phyloP scores from a whole-genome alignment of 2,329 filamentous ascomycete species.

The Alternaria infectoria region DNA sequence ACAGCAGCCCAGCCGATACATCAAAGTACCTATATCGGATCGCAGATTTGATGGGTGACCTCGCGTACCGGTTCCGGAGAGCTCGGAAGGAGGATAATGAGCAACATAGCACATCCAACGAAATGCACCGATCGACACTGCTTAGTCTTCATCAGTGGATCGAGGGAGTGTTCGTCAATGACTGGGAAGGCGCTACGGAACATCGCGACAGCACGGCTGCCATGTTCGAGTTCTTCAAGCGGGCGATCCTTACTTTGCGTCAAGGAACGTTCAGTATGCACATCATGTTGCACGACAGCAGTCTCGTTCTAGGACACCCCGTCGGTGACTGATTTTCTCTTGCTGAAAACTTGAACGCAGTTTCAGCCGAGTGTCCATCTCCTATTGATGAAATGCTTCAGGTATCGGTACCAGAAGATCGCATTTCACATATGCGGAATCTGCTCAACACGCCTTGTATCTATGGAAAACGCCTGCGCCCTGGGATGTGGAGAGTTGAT shows the following conservation, averaged over 20 bases:
- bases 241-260: not conserved
- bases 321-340: not conserved
- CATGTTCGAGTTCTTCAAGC: not conserved
- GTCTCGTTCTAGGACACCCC: not conserved
- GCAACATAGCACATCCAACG: not conserved
- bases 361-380: not conserved
- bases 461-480: not conserved
- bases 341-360: fast-evolving
- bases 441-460: fast-evolving
- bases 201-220: not conserved
- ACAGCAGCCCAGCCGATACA: not conserved
- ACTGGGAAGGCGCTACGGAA: not conserved
- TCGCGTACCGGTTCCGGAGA: fast-evolving
- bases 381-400: not conserved
- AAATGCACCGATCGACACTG: not conserved
- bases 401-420: not conserved
- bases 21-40: not conserved
- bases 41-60: fast-evolving
- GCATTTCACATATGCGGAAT: not conserved
- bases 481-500: not conserved
- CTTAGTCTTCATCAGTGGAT: no score
- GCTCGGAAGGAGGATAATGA: not conserved
- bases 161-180: not conserved
- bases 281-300: not conserved
- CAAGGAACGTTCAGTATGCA: not conserved